Conservation (phyloP, 73 alveolate species). For the Symbiodinium natans region DNA sequence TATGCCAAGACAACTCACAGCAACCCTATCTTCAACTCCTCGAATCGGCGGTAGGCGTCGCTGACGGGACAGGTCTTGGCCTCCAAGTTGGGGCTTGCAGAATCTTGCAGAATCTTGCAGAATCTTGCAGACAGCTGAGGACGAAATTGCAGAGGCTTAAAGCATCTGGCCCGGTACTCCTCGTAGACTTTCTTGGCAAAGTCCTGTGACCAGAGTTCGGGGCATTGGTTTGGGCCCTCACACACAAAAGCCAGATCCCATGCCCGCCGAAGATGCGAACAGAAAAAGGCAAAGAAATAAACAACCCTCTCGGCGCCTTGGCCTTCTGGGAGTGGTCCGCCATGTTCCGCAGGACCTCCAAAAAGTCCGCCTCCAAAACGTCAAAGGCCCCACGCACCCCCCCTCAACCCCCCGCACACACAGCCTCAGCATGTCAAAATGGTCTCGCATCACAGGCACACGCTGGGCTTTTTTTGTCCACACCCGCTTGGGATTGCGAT, state of each 20-base stretch:
- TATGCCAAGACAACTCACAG: too few species aligned
- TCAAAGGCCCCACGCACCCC: too few species aligned
- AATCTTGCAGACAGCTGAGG: too few species aligned
- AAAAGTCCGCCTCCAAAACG: slow-evolving; percentile 12
- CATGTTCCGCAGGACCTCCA: slow-evolving; percentile 78
- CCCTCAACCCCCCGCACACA: background rate
- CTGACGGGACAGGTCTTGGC: slow-evolving; percentile 61
- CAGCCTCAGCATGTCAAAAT: too few species aligned
- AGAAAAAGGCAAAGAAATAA: background rate
- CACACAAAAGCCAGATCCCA: background rate
- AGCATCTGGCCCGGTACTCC: slow-evolving; percentile 33
- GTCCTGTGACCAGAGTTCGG: too few species aligned
- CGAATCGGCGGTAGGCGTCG: slow-evolving; percentile 69
- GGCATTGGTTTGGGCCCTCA: background rate
- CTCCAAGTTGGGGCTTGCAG: background rate
- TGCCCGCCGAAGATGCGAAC: background rate
- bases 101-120: too few species aligned
- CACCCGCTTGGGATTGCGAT: too few species aligned
- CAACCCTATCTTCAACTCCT: slow-evolving; percentile 1
- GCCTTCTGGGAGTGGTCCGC: slow-evolving; percentile 83
- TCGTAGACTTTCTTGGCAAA: slow-evolving; percentile 87
- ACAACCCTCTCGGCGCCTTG: background rate
- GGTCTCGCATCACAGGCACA: too few species aligned
- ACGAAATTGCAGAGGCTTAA: background rate
- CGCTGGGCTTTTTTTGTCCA: too few species aligned